Percentiles rank a stretch among this genome's conserved stretches.
Evolutionary conservation across 257 asterid species (phyloP).

Genomic region (Petrea volubilis): DNA sequence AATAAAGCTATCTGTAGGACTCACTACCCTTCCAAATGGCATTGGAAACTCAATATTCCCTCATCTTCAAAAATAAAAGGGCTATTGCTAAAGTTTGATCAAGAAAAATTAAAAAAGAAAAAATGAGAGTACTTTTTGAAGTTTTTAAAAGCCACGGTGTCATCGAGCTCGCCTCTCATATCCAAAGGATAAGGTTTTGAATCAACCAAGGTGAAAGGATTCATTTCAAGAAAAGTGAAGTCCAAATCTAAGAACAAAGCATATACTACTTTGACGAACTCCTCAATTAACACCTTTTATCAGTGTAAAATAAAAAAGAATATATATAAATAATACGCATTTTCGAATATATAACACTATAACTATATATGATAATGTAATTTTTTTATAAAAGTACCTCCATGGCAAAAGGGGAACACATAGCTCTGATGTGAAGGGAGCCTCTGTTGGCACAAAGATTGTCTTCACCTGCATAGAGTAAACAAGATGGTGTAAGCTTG

Average conservation of each 20-base stretch:
- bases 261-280: conserved; percentile 65
- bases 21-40: conserved; percentile 95
- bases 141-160: conserved; percentile 95
- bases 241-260: conserved; percentile 81
- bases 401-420: conserved; percentile 88
- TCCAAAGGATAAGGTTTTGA: conserved; percentile 95
- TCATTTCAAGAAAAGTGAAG: conserved; percentile 96
- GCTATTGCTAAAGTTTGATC: background rate
- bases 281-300: conserved; percentile 78
- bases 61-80: conserved; percentile 58
- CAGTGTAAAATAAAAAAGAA: conserved; percentile 40
- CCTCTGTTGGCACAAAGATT: conserved; percentile 65
- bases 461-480: conserved; percentile 67
- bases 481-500: background rate
- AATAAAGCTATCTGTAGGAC: conserved; percentile 79
- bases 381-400: conserved; percentile 61
- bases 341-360: background rate
- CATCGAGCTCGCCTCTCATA: conserved; percentile 98
- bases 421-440: conserved; percentile 64
- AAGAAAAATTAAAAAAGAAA: background rate
- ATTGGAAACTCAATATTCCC: conserved; percentile 86
- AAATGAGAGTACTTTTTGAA: conserved; percentile 69
- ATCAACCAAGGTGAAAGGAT: conserved; percentile 86
- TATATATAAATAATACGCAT: background rate
- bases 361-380: background rate